These are phyloP conservation scores for Microbotryum violaceum DNA, from an alignment of 1,284 basidiomycete genomes.

Conservation along the genomic window DNA sequence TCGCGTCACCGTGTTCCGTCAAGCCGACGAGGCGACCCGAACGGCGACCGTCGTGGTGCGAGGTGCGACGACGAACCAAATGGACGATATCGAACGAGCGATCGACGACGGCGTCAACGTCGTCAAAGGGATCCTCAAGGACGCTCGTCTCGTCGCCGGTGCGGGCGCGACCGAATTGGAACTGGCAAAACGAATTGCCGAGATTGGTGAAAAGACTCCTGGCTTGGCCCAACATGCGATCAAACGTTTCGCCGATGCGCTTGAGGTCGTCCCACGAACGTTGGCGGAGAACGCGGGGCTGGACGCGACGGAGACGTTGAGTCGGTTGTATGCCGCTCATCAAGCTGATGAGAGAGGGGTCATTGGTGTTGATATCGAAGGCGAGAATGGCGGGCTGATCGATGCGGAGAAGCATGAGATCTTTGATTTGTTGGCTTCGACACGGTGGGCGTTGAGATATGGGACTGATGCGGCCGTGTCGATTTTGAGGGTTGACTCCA, in stretches of 20 bases:
- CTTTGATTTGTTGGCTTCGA: conserved; percentile 76
- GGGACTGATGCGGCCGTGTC: conserved; percentile 90
- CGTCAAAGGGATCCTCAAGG: conserved; percentile 86
- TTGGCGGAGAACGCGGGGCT: conserved; percentile 94
- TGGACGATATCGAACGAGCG: conserved; percentile 93
- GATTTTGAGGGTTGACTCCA: conserved; percentile 91
- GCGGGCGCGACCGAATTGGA: conserved; percentile 93
- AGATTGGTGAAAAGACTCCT: conserved; percentile 78
- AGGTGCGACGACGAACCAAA: conserved; percentile 89
- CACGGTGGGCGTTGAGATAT: conserved; percentile 78
- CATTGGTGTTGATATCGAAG: conserved; percentile 86
- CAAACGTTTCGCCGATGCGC: conserved; percentile 76
- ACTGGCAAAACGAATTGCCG: conserved; percentile 72
- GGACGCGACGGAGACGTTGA: conserved; percentile 86
- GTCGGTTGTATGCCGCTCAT: conserved; percentile 82
- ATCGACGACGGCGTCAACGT: conserved; percentile 97
- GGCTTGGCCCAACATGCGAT: conserved; percentile 93
- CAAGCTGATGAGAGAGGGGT: conserved; percentile 60
- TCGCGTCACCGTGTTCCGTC: conserved; percentile 90
- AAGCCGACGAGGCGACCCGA: conserved; percentile 55
- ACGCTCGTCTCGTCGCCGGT: conserved; percentile 82
- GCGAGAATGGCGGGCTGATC: conserved; percentile 66
- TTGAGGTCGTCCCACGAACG: conserved; percentile 89
- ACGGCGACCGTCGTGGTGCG: conserved; percentile 91
- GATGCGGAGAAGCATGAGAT: conserved; percentile 57